Evolutionary conservation across 2,329 filamentous ascomycete species (phyloP), one percentile per base, ranked within the genome.

Genomic region (Intubia oerlemansii): DNA sequence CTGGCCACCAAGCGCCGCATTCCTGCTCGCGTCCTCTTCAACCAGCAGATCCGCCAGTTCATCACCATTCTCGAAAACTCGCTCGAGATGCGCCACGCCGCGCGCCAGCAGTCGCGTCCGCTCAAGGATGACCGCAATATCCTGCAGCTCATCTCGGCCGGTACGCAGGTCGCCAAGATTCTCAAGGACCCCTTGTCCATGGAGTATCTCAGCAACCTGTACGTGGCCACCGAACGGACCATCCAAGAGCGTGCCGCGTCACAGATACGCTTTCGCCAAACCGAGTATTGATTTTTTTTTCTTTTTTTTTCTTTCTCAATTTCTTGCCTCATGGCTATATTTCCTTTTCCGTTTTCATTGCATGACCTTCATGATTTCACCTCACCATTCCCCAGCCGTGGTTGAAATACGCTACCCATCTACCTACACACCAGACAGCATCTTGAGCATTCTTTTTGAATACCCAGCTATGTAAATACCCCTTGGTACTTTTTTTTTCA

Each of bases 51-150:
- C 52, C 88, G 85, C 53, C 79, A 88, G 50, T 71, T 90, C 49
- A 76, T 88, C 38, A 88, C 80, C 24, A 77, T 88, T 17, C 54
- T 90, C 41, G 80, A 90, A 46, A 90, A 88, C 51, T 84, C 77
- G 27, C 57, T 90, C 43, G 79, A 85, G 54, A 84, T 84, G 77
- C 64, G 79, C 37, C 78, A 85, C 48, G 76, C 77, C 34, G 75
- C 78, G 27, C 82, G 81, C 50, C 75, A 84, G 51, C 77, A 84
- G 51, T 77, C 71, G 38, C 66, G 80, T 35, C 77, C 78, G 13
- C 61, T 84, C 38, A 88, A 85, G 56, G 80, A 90, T 54, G 80
- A 90, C 52, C 66, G 80, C 41, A 85, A 88, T 48, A 79, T 90
- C 37, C 59, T 90, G 34, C 80, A 90, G 53, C 63, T 88, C 37